Evolutionary conservation across 345 rosid species (phyloP).

Genomic region (Euphorbia lathyris): DNA sequence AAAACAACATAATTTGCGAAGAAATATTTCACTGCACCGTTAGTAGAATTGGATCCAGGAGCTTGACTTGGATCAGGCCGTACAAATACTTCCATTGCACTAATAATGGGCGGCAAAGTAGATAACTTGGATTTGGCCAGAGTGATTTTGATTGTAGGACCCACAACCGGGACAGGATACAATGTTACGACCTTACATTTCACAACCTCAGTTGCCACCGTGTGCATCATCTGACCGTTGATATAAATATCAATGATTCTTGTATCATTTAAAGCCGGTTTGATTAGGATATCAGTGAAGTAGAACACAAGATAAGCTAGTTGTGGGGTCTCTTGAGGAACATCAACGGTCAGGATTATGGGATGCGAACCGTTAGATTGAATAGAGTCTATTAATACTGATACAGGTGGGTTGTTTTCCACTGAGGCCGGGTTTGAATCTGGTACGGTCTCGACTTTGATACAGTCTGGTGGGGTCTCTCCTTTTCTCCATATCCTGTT

Average conservation of each 20-base stretch:
- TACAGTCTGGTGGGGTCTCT: slow-evolving; percentile 10
- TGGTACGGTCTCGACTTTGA: not conserved
- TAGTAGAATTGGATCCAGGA: not conserved
- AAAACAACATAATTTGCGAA: not conserved
- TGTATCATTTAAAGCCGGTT: slow-evolving; percentile 5
- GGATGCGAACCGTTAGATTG: slow-evolving; percentile 2
- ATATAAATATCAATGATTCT: slow-evolving; percentile 17
- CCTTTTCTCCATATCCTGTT: slow-evolving; percentile 23
- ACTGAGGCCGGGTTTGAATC: not conserved
- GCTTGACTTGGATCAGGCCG: not conserved
- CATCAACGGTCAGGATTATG: slow-evolving; percentile 8
- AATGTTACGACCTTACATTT: slow-evolving; percentile 1
- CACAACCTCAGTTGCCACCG: not conserved
- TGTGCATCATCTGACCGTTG: slow-evolving; percentile 11
- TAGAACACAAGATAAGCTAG: slow-evolving; percentile 21
- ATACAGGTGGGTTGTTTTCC: slow-evolving; percentile 14
- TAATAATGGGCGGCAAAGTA: not conserved
- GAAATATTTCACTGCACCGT: not conserved
- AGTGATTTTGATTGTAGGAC: not conserved
- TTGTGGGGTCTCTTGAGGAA: not conserved
- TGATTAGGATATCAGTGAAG: not conserved
- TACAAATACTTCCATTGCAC: slow-evolving; percentile 2
- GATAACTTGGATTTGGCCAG: not conserved
- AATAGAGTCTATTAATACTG: slow-evolving; percentile 5
- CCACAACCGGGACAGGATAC: not conserved